Percentiles rank a stretch among this genome's conserved stretches.
phyloP scores from a whole-genome alignment of 768 basidiomycete genomes.

The Mycena olivaceomarginata region DNA sequence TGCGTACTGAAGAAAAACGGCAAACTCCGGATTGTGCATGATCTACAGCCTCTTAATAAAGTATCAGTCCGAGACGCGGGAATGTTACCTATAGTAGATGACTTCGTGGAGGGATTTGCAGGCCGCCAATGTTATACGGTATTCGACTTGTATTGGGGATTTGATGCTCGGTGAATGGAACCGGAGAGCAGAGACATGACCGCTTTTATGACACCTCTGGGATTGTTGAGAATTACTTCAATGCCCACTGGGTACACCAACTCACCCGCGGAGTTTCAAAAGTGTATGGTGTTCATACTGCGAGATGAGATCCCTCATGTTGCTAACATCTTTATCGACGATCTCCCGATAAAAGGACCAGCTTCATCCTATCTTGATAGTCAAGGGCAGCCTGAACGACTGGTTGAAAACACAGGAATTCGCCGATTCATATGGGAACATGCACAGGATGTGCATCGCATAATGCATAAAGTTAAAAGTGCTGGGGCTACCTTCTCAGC shows the following conservation, averaged over 20 bases:
- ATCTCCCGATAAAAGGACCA: constrained; percentile 10
- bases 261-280: constrained; percentile 47
- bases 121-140: constrained; percentile 40
- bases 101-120: constrained; percentile 45
- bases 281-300: constrained; percentile 25
- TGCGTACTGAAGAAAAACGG: constrained; percentile 19
- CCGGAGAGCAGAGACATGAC: constrained; percentile 44
- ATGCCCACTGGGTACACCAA: constrained; percentile 48
- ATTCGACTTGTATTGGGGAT: constrained; percentile 43
- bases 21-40: constrained; percentile 10
- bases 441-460: constrained; percentile 40
- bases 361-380: constrained; percentile 38
- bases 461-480: constrained; percentile 41
- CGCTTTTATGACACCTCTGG: background rate
- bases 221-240: constrained; percentile 40
- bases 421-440: constrained; percentile 48
- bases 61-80: constrained; percentile 40
- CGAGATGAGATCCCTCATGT: constrained; percentile 1
- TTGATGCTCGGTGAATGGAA: constrained; percentile 37
- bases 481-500: constrained; percentile 6
- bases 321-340: constrained; percentile 17
- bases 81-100: constrained; percentile 45
- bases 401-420: constrained; percentile 23
- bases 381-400: background rate
- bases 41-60: constrained; percentile 12